Evolutionary conservation across 768 basidiomycete genomes (phyloP), one percentile per base, ranked within the genome.

Genomic region (Boletus tylopilopsis): DNA sequence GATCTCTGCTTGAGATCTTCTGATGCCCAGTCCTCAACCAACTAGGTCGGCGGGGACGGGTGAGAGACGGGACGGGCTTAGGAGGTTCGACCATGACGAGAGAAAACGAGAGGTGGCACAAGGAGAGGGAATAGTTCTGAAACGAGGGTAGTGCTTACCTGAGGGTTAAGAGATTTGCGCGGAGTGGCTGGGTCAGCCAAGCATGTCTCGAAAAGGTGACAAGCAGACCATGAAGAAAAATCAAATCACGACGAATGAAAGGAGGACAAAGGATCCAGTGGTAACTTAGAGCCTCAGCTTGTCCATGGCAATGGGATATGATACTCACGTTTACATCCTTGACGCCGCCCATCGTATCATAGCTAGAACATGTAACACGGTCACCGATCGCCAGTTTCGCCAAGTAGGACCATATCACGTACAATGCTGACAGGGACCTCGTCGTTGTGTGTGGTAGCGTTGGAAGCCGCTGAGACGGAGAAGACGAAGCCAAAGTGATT

Each of bases 321-420:
- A 15, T 18, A 69, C 66, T 69, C 56, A 68, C 66, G 16, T 62
- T 68, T 32, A 40, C 39, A 52, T 66, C 59, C 56, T 66, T 69
- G 36, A 49, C 30, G 4, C 61, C 56, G 24, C 59, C 55, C 64
- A 63, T 67, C 35, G 36, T 63, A 18, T 37, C 24, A 18, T 33
- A 13, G 23, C 56, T 56, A 19, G 41, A 44, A 38, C 8, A 29
- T 12, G 30, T 24, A 40, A 21, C 7, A 9, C 18, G 18, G 29
- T 53, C 30, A 34, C 11, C 4, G 39, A 41, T 49, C 22, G 19
- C 15, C 16, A 35, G 18, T 19, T 38, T 36, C 39, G 1, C 13
- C 18, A 21, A 33, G 21, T 4, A 38, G 33, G 34, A 19, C 6
- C 7, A n/a, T n/a, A 15, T 38, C 32, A 62, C 62, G 37, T 33